phyloP scores from a whole-genome alignment of 306 rosid genomes.

The Elaeagnus macrophylla region DNA sequence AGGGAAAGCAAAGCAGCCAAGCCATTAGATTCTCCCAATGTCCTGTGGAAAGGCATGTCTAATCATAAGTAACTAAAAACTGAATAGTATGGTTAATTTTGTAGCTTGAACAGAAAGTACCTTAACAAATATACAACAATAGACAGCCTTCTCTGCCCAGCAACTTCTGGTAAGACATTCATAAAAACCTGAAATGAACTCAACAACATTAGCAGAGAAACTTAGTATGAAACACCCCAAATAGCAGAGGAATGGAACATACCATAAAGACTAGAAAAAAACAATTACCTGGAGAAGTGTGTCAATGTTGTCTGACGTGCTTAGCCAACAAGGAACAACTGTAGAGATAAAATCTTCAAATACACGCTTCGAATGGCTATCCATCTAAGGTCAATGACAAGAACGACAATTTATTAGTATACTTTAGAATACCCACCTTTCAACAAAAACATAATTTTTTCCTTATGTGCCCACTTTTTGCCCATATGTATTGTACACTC shows the following conservation, averaged over 20 bases:
- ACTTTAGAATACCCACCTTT: too few species aligned
- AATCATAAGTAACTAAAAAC: conserved; percentile 14
- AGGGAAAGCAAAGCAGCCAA: conserved; percentile 63
- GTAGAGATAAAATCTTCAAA: conserved; percentile 77
- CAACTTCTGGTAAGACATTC: conserved; percentile 58
- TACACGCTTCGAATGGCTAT: conserved; percentile 64
- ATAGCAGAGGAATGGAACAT: neutral
- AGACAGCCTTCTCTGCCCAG: conserved; percentile 64
- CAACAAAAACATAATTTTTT: too few species aligned
- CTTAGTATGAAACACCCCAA: conserved; percentile 10
- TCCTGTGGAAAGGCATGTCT: conserved; percentile 42
- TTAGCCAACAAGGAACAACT: conserved; percentile 85
- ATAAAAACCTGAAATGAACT: conserved; percentile 54
- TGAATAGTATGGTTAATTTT: neutral
- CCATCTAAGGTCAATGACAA: conserved; percentile 39
- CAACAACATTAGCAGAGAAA: conserved; percentile 17
- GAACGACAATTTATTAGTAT: neutral
- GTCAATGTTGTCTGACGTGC: conserved; percentile 53
- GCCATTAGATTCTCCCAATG: conserved; percentile 68
- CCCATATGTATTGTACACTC: too few species aligned
- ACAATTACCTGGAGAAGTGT: conserved; percentile 56
- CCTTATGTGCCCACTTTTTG: too few species aligned
- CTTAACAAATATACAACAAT: conserved; percentile 58
- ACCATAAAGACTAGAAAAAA: conserved; percentile 13
- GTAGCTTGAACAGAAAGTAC: conserved; percentile 21